Conservation (phyloP, 164 flowering plant genomes). For the Cinnamomum micranthum region DNA sequence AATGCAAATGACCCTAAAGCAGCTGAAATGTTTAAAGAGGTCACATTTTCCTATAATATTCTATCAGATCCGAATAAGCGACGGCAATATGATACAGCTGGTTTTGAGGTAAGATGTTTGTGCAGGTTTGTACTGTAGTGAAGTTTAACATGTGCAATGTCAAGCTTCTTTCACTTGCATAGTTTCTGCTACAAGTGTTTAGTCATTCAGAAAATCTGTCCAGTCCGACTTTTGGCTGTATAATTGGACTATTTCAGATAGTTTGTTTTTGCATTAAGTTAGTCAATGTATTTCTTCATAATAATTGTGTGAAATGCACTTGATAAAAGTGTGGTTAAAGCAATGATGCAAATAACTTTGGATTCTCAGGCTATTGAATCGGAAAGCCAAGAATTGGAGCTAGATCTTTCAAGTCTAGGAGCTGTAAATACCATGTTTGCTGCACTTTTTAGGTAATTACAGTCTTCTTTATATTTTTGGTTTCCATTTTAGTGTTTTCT, state of each 20-base stretch:
- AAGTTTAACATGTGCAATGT: neutral
- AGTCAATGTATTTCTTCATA: neutral
- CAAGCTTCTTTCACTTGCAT: neutral
- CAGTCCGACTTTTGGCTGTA: neutral
- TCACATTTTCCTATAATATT: slow-evolving; percentile 80
- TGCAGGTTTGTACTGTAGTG: neutral
- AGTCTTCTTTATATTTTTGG: neutral
- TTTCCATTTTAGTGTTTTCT: neutral
- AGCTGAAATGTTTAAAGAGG: slow-evolving; percentile 89
- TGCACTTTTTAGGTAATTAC: slow-evolving; percentile 76
- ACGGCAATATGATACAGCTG: slow-evolving; percentile 82
- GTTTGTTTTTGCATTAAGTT: too few relatives aligned
- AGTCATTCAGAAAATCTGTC: neutral
- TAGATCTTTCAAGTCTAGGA: slow-evolving; percentile 96
- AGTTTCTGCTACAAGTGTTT: neutral
- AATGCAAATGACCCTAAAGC: slow-evolving; percentile 95
- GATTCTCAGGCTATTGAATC: slow-evolving; percentile 73
- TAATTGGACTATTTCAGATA: neutral
- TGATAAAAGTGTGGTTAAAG: neutral
- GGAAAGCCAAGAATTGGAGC: slow-evolving; percentile 82
- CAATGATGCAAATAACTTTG: neutral
- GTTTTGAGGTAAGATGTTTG: slow-evolving; percentile 71
- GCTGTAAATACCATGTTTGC: slow-evolving; percentile 96
- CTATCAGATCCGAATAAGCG: slow-evolving; percentile 88
- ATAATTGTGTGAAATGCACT: neutral